Base-by-base conservation (phyloP, 75 land plant species). In the Pinus taeda region DNA sequence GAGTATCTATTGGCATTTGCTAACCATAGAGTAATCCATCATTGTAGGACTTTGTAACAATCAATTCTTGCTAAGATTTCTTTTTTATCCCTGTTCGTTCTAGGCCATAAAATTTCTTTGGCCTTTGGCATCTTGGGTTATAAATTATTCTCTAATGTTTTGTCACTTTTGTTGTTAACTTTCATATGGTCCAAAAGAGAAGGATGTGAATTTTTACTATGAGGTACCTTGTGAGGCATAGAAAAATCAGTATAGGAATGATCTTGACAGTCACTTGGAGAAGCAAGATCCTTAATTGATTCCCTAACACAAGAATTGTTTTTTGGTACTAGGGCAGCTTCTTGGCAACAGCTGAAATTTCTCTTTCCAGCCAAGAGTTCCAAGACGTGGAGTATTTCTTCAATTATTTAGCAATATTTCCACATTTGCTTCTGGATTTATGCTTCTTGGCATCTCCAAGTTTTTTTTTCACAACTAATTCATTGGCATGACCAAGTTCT, bases 321-420 rank as follows among this genome's bases (percentile, higher is more conserved):
- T 90, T 90, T 79, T 93, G 94, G 81, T 94, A 96, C 74, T 93
- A 90, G 3, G 94, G 93, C 7, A 96, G 75, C 64, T 88, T 92
- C 81, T 88, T 87, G 60, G 92, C 84, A 73, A 97, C 96, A 78
- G 83, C 79, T 57, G 84, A 29, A 53, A 96, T 93, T 56, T 96
- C 97, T 79, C 76, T 71, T 22, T 90, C 94, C 97, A 93, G 81
- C 81, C 26, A 26, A 26, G 26, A 26, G 26, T 26, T 26, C 26
- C 26, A 26, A 26, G 26, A 26, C 26, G 26, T 26, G 26, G 26
- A 26, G 26, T 26, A 26, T 26, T 26, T 26, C 26, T 26, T 26
- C 26, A 26, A 26, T 26, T 26, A 26, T 26, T 26, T 26, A 26
- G 26, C 0, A 0, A 26, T 26, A 26, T 26, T 26, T 26, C 26